Evolutionary conservation across 176 grass and related monocot species (phyloP).

Genomic region (Puccinellia tenuiflora): DNA sequence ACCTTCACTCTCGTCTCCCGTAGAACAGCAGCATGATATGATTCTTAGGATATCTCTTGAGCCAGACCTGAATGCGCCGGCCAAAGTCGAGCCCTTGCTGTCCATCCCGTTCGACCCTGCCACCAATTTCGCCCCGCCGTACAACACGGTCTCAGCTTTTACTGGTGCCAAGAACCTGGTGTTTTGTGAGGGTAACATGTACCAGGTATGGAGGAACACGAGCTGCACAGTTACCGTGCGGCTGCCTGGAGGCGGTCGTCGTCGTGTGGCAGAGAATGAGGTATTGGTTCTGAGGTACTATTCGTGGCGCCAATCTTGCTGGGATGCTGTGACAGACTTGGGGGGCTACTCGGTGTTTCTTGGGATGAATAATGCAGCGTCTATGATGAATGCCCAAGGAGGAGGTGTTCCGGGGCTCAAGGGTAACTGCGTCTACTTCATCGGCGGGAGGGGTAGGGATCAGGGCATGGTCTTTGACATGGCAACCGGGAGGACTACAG

Average conservation of each 20-base stretch:
- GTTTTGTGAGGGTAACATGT: slow-evolving; percentile 28
- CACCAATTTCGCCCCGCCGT: slow-evolving; percentile 19
- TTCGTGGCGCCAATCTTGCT: no score
- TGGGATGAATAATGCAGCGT: no score
- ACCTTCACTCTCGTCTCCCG: no score
- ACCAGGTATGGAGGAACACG: slow-evolving; percentile 37
- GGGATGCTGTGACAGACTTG: neutral
- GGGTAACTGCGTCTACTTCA: slow-evolving; percentile 30
- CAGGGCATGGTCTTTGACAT: slow-evolving; percentile 50
- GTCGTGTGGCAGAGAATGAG: slow-evolving; percentile 27
- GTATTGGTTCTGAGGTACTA: neutral
- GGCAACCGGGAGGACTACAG: slow-evolving; percentile 20
- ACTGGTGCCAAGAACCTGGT: slow-evolving; percentile 35
- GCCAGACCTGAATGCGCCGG: no score
- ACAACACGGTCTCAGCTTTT: slow-evolving; percentile 21
- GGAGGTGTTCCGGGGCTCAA: slow-evolving; percentile 12
- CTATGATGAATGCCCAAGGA: slow-evolving; percentile 7
- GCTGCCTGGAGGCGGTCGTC: slow-evolving; percentile 30
- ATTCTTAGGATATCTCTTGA: no score
- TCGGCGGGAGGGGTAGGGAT: slow-evolving; percentile 32
- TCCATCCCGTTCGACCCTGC: slow-evolving; percentile 27
- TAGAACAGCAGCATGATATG: no score
- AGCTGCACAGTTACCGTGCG: slow-evolving; percentile 34
- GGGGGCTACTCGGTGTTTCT: no score
- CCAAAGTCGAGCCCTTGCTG: neutral